Conservation (phyloP, 1,139 yeast species). For the Candida buenavistaensis region DNA sequence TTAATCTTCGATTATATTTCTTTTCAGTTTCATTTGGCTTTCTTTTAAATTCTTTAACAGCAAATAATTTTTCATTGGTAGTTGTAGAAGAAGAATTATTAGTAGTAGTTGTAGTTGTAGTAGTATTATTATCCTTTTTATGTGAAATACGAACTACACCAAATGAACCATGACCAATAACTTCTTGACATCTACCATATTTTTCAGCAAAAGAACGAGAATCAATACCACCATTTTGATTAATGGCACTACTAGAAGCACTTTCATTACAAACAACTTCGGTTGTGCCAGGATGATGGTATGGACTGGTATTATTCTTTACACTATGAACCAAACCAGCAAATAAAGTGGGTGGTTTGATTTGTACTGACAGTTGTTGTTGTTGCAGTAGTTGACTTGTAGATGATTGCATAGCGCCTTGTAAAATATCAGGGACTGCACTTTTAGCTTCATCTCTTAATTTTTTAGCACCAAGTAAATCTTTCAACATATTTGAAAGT, state of each 20-base stretch:
- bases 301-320: slow-evolving; percentile 32
- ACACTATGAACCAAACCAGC: slow-evolving; percentile 78
- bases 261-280: slow-evolving; percentile 3
- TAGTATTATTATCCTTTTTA: slow-evolving; percentile 36
- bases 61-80: slow-evolving; percentile 35
- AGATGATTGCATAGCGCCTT: slow-evolving; percentile 14
- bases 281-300: slow-evolving; percentile 18
- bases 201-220: slow-evolving; percentile 48
- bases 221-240: slow-evolving; percentile 19
- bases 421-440: slow-evolving; percentile 72
- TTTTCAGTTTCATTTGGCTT: slow-evolving; percentile 46
- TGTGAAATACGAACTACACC: slow-evolving; percentile 51
- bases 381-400: slow-evolving; percentile 14
- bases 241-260: background rate
- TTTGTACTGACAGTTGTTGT: slow-evolving; percentile 10
- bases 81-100: too few relatives aligned
- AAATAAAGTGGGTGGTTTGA: slow-evolving; percentile 71
- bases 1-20: slow-evolving; percentile 44
- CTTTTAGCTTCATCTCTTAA: slow-evolving; percentile 78
- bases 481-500: slow-evolving; percentile 81
- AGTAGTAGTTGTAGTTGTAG: too few relatives aligned
- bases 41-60: slow-evolving; percentile 48
- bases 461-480: slow-evolving; percentile 77
- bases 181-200: slow-evolving; percentile 52
- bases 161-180: slow-evolving; percentile 48